Evolutionary conservation across 257 asterid genomes (phyloP).

Genomic region (Nicotiana paniculata): DNA sequence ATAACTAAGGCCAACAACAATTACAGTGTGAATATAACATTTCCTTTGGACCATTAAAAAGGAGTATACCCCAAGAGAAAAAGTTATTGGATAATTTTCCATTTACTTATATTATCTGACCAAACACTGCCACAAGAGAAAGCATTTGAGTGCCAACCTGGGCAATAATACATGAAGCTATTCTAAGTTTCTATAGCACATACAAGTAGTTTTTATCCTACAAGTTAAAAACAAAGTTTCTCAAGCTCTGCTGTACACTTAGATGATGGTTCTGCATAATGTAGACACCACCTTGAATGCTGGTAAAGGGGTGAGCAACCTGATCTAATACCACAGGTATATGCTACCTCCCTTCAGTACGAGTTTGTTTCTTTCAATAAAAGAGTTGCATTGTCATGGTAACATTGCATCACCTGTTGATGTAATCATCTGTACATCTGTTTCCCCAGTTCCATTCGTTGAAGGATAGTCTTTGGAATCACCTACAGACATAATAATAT

Average conservation of each 20-base stretch:
- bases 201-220: conserved; percentile 18
- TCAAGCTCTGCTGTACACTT: conserved; percentile 45
- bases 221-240: conserved; percentile 13
- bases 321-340: conserved; percentile 61
- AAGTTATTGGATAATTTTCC: background rate
- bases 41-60: background rate
- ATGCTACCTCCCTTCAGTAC: conserved; percentile 33
- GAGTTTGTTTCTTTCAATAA: conserved; percentile 4
- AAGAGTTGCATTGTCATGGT: conserved; percentile 24
- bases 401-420: conserved; percentile 50
- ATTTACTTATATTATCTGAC: background rate
- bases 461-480: conserved; percentile 27
- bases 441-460: conserved; percentile 33
- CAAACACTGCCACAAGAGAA: conserved; percentile 77
- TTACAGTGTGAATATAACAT: background rate
- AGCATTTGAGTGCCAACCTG: conserved; percentile 66
- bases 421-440: conserved; percentile 48
- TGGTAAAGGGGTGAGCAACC: conserved; percentile 42
- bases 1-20: background rate
- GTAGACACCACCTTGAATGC: conserved; percentile 19
- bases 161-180: conserved; percentile 41
- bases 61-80: background rate
- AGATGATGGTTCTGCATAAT: conserved; percentile 26
- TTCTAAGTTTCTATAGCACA: conserved; percentile 29
- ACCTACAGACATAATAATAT: conserved; percentile 23